A percentile compares a stretch with the other conserved stretches of the same genome.
phyloP scores from a whole-genome alignment of 1,284 basidiomycete genomes.

The Pholiota adiposa region DNA sequence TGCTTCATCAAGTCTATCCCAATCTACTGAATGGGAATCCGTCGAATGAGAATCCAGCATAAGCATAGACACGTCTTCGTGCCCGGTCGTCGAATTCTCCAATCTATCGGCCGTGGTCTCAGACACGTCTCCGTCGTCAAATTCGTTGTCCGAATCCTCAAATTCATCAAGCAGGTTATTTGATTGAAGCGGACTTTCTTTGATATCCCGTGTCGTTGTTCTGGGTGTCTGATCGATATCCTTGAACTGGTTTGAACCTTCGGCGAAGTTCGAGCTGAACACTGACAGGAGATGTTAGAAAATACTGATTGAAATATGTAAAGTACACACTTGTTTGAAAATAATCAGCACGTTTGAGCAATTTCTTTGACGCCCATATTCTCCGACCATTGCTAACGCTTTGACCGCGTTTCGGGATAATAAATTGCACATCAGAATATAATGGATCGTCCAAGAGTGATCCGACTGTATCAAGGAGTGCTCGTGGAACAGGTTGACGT shows the following conservation, averaged over 20 bases:
- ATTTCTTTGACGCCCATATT: constrained; percentile 70
- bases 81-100: neutral
- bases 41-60: constrained; percentile 15
- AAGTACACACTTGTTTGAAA: constrained; percentile 65
- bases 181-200: constrained; percentile 22
- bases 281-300: constrained; percentile 42
- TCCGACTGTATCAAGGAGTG: constrained; percentile 71
- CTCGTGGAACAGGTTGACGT: constrained; percentile 61
- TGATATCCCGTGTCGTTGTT: constrained; percentile 15
- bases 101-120: neutral
- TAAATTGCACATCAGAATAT: constrained; percentile 84
- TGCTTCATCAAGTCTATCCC: constrained; percentile 18
- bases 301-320: neutral
- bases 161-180: constrained; percentile 41
- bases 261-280: constrained; percentile 72
- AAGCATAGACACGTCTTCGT: constrained; percentile 11
- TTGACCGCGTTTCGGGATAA: constrained; percentile 60
- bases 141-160: constrained; percentile 70
- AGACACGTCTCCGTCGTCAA: constrained; percentile 35
- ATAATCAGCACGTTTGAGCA: constrained; percentile 77
- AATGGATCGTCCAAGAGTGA: constrained; percentile 77
- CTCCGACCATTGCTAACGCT: constrained; percentile 41
- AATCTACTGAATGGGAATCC: constrained; percentile 17
- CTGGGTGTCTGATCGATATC: constrained; percentile 25
- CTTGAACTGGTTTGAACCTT: constrained; percentile 40